Percentiles rank a stretch among this genome's conserved stretches.
Conservation (phyloP, 495 filamentous ascomycete genomes). For the Penicillium arizonense region DNA sequence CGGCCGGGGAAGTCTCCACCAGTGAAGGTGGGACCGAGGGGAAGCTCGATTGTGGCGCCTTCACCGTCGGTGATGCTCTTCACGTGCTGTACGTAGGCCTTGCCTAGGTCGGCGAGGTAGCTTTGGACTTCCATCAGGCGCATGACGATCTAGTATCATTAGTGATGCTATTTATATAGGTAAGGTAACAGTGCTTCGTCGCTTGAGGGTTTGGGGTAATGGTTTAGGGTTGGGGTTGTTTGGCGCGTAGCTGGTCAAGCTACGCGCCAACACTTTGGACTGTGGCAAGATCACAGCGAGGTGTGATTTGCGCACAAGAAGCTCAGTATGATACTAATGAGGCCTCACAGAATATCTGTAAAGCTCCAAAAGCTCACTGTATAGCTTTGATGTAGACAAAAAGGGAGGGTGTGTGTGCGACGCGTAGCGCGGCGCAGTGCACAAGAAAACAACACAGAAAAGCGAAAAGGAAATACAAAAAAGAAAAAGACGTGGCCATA, state of each 20-base stretch:
- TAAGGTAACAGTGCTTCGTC: background rate
- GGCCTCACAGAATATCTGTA: background rate
- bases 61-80: conserved; percentile 71
- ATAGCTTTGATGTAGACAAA: conserved; percentile 2
- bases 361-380: conserved; percentile 1
- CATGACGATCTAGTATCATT: conserved; percentile 61
- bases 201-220: background rate
- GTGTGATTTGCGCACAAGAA: background rate
- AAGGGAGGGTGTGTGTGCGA: conserved; percentile 10
- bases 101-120: conserved; percentile 68
- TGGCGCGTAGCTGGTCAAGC: no score
- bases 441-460: conserved; percentile 13
- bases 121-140: conserved; percentile 70
- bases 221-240: background rate
- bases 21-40: conserved; percentile 46
- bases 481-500: background rate
- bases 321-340: background rate
- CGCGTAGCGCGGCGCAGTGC: conserved; percentile 25
- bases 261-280: no score
- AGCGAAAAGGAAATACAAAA: conserved; percentile 1
- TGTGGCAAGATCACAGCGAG: no score
- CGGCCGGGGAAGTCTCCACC: conserved; percentile 41
- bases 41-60: conserved; percentile 48
- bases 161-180: conserved; percentile 3
- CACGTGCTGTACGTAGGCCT: conserved; percentile 79